Conservation (phyloP, 2,329 filamentous ascomycete genomes). For the Aspergillus intermedius region DNA sequence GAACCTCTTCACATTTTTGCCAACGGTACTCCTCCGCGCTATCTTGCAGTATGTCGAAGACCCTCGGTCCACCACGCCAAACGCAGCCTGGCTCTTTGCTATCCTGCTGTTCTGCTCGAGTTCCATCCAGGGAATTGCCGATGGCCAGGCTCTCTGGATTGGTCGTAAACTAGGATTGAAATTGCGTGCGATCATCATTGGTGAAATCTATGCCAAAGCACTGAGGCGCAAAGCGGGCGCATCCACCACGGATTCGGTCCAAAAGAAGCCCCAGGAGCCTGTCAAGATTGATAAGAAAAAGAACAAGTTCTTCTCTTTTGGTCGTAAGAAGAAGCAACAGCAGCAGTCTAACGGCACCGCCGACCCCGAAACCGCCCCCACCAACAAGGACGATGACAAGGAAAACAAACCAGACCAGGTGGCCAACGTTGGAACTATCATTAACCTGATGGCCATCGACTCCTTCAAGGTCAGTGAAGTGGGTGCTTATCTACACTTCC, state of each 20-base stretch:
- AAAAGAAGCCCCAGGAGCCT: constrained; percentile 52
- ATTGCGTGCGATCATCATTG: constrained; percentile 88
- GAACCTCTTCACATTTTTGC: constrained; percentile 80
- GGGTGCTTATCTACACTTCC: constrained; percentile 88
- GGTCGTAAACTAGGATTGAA: constrained; percentile 92
- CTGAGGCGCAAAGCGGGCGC: constrained; percentile 83
- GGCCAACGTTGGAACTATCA: constrained; percentile 94
- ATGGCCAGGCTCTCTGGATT: constrained; percentile 84
- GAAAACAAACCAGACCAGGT: constrained; percentile 55
- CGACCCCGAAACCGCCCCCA: constrained; percentile 14
- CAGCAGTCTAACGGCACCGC: constrained; percentile 4
- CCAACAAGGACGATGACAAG: constrained; percentile 19
- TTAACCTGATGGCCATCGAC: constrained; percentile 98
- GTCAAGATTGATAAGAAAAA: constrained; percentile 32
- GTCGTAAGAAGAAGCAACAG: constrained; percentile 47
- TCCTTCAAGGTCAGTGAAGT: constrained; percentile 98
- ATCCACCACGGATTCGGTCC: constrained; percentile 62
- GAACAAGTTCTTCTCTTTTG: constrained; percentile 48
- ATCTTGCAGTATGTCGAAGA: constrained; percentile 93
- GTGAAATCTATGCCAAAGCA: constrained; percentile 95
- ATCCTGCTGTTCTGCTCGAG: constrained; percentile 82
- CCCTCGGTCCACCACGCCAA: constrained; percentile 65
- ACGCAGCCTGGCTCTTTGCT: constrained; percentile 93
- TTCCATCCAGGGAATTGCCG: constrained; percentile 70
- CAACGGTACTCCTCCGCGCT: constrained; percentile 80